phyloP scores from a whole-genome alignment of 2,329 filamentous ascomycete species.

The Basipetospora chlamydospora region DNA sequence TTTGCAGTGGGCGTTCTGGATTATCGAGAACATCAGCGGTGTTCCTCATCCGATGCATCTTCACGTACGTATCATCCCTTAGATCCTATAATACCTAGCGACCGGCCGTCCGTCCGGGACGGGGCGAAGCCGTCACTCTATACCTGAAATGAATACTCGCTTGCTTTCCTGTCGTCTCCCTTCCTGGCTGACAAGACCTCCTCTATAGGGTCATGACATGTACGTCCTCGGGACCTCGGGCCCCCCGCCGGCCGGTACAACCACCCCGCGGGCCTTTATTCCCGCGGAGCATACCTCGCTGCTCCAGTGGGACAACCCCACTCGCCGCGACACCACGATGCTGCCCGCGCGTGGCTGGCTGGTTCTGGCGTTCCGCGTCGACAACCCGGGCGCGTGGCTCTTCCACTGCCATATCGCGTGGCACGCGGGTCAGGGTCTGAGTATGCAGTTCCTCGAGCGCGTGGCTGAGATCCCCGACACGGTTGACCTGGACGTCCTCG shows the following conservation, averaged over 20 bases:
- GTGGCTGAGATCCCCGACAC: constrained; percentile 7
- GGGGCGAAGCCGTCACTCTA: no score
- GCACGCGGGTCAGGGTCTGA: constrained; percentile 39
- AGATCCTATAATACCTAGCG: no score
- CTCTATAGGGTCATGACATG: constrained; percentile 38
- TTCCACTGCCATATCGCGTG: constrained; percentile 43
- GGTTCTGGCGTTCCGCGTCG: constrained; percentile 32
- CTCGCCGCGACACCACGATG: constrained; percentile 36
- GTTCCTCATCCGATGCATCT: constrained; percentile 32
- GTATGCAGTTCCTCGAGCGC: constrained; percentile 30
- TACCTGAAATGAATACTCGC: no score
- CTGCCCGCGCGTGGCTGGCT: constrained; percentile 28
- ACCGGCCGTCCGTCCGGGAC: no score
- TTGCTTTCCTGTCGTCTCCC: no score
- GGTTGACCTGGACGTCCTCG: constrained; percentile 7
- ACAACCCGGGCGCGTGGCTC: constrained; percentile 37
- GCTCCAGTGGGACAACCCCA: constrained; percentile 31
- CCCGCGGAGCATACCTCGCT: constrained; percentile 16
- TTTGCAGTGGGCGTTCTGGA: constrained; percentile 18
- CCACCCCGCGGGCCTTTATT: constrained; percentile 11
- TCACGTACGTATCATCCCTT: constrained; percentile 19
- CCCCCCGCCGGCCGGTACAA: constrained; percentile 5
- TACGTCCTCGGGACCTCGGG: constrained; percentile 21
- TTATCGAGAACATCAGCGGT: constrained; percentile 15
- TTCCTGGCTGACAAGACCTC: no score